Base-by-base conservation (phyloP, 2,329 filamentous ascomycete species). In the Massarina eburnea region DNA sequence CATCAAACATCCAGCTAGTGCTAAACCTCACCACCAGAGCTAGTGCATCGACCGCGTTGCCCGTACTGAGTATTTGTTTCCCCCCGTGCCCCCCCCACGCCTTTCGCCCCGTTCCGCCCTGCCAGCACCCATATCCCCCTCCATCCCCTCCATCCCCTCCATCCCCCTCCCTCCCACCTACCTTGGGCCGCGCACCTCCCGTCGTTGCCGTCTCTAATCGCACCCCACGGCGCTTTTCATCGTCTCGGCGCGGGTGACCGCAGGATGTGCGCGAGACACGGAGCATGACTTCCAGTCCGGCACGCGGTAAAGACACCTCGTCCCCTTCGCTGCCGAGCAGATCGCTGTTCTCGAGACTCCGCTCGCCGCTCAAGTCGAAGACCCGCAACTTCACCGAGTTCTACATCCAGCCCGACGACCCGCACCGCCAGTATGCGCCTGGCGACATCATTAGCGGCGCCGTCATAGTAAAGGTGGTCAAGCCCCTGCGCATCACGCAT, bases 401-500 rank as follows among this genome's bases (percentile, higher is more conserved):
- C 73, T 83, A 89, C 70, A 83, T 94, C 67, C 81, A 83, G 54
- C 82, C 87, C 39, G 80, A 88, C 64, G 87, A 92, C 64, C 88
- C 88, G 10, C 85, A 91, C 70, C 84, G 84, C 54, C 84, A 87
- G 60, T 91, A 91, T 70, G 77, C 76, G 20, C 86, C 87, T 3
- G 88, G 88, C 49, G 88, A 92, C 62, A 74, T 84, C 54, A 86
- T 94, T 37, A 81, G 80, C 46, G 89, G 89, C 43, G 81, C 81
- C 53, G 87, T 92, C 38, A 77, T 89, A 49, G 74, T 92, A 58
- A 85, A 83, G 45, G 80, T 90, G 27, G 75, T 86, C 58, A 90
- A 90, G 68, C 84, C 88, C 15, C 73, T 90, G 51, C 80, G 87
- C 57, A 82, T 94, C 59, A 92, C 89, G 7, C 89, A 94, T 72